Conservation (phyloP, 2,329 filamentous ascomycete genomes). For the Curvularia lunata region DNA sequence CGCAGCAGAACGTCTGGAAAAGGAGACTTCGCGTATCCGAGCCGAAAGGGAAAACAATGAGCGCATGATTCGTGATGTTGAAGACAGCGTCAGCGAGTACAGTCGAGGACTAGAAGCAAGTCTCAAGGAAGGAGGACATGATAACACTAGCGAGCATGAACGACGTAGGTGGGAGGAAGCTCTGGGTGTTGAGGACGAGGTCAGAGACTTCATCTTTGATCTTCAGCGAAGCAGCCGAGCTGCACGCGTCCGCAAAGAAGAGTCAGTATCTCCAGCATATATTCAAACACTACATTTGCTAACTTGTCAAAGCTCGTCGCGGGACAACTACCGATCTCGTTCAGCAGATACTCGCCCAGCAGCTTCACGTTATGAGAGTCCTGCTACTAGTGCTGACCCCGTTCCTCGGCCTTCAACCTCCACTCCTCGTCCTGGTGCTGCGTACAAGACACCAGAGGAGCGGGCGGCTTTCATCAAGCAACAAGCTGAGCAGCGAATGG, state of each 20-base stretch:
- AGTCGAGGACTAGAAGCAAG: constrained; percentile 82
- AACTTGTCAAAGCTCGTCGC: constrained; percentile 30
- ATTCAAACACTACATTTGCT: constrained; percentile 10
- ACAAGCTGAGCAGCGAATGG: constrained; percentile 96
- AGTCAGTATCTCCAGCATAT: constrained; percentile 50
- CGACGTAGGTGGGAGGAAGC: constrained; percentile 94
- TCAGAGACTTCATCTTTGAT: constrained; percentile 98
- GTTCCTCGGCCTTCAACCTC: constrained; percentile 63
- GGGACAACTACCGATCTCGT: constrained; percentile 48
- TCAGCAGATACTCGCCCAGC: constrained; percentile 43
- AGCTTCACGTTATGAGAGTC: constrained; percentile 58
- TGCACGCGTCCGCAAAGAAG: constrained; percentile 70
- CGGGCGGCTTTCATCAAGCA: constrained; percentile 95
- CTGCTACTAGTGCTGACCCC: constrained; percentile 53
- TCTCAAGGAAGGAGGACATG: constrained; percentile 79
- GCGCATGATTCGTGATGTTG: constrained; percentile 94
- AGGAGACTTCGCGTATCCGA: constrained; percentile 80
- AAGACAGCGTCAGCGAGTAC: constrained; percentile 93
- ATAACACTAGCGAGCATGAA: constrained; percentile 84
- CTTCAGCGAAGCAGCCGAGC: constrained; percentile 85
- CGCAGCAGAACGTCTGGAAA: constrained; percentile 83
- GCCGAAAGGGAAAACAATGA: constrained; percentile 93
- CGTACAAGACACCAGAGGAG: constrained; percentile 91
- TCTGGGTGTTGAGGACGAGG: constrained; percentile 93
- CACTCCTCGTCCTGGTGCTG: constrained; percentile 65